phyloP scores from a whole-genome alignment of 2,329 filamentous ascomycete genomes.

The Aspergillus niger region DNA sequence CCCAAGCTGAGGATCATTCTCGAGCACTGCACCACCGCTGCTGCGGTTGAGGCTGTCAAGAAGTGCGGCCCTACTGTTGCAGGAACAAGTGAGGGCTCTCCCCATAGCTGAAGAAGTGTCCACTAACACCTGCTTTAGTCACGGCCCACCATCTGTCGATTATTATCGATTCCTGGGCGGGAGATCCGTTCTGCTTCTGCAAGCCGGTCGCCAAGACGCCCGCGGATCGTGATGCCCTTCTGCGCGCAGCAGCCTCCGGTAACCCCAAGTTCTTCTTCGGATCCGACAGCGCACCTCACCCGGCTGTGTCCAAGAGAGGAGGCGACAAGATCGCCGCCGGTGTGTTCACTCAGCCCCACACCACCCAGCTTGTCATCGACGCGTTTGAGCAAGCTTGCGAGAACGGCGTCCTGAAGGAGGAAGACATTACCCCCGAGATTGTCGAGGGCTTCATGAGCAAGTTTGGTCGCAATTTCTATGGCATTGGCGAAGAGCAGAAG shows the following conservation, averaged over 20 bases:
- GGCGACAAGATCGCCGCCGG: constrained; percentile 56
- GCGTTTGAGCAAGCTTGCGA: constrained; percentile 59
- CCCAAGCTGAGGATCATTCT: constrained; percentile 61
- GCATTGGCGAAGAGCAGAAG: constrained; percentile 49
- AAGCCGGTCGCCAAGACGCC: constrained; percentile 74
- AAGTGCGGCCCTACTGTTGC: constrained; percentile 76
- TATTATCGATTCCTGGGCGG: constrained; percentile 73
- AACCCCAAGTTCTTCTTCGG: constrained; percentile 67
- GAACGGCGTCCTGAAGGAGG: constrained; percentile 55
- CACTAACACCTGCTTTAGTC: constrained; percentile 40
- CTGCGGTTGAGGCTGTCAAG: constrained; percentile 75
- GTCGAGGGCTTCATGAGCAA: constrained; percentile 60
- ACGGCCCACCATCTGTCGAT: constrained; percentile 85
- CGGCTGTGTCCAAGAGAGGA: constrained; percentile 57
- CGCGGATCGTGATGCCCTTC: constrained; percentile 69
- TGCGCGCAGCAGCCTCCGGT: constrained; percentile 61
- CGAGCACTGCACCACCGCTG: constrained; percentile 86
- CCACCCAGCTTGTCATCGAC: constrained; percentile 60
- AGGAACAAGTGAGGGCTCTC: constrained; percentile 27
- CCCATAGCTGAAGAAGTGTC: not conserved
- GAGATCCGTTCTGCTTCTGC: constrained; percentile 76
- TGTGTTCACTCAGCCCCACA: constrained; percentile 64
- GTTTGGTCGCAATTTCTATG: constrained; percentile 62
- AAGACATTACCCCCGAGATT: constrained; percentile 57
- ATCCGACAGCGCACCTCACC: constrained; percentile 72